Base-by-base conservation (phyloP, 164 flowering plant species). In the Umbilicus rupestris region DNA sequence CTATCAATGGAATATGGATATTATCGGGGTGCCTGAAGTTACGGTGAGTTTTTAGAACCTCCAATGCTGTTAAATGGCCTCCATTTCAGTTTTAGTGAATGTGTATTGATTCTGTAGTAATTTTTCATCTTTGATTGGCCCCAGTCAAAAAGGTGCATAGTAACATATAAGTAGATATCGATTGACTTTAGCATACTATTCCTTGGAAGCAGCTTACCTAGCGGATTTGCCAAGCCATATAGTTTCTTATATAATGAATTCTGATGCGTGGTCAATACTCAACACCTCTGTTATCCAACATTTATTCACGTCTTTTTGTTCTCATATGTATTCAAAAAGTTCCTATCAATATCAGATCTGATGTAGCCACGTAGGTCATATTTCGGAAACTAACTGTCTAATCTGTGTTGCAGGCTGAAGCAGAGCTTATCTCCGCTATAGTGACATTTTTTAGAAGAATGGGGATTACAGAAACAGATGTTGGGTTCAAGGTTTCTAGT, bases 1-100 rank as follows among this genome's bases (percentile, higher is more conserved):
- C 74, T 91, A 91, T 70, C 99, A 94, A 59, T 94, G 99, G 99
- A 94, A 94, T 77, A 94, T 94, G 99, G 99, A 94, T 75, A 89
- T 94, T 45, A 81, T 94, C 74, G 99, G 97, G 71, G 93, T 91
- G 42, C 82, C 93, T 65, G 92, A 80, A 69, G 91, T 89, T 66
- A 81, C 77, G 45, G 99, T 94, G 72, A 42, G 85, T 78, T 71
- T 7, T 60, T 72, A 11, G 71, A 19, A 24, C 47, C 58, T 49
- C 68, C 31, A 39, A 37, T 7, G 17, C 6, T 41, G 5, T 31
- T 47, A 7, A n/a, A 26, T 28, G 17, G n/a, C 47, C 35, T 28
- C 37, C 29, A 45, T n/a, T 68, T 42, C 58, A 12, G 22, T 42
- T 17, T 39, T 39, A n/a, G n/a, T 35, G 10, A 44, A 12, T 44